A percentile compares a stretch with the other conserved stretches of the same genome.
Conservation (phyloP, 345 rosid species). For the Ceriops decandra region DNA sequence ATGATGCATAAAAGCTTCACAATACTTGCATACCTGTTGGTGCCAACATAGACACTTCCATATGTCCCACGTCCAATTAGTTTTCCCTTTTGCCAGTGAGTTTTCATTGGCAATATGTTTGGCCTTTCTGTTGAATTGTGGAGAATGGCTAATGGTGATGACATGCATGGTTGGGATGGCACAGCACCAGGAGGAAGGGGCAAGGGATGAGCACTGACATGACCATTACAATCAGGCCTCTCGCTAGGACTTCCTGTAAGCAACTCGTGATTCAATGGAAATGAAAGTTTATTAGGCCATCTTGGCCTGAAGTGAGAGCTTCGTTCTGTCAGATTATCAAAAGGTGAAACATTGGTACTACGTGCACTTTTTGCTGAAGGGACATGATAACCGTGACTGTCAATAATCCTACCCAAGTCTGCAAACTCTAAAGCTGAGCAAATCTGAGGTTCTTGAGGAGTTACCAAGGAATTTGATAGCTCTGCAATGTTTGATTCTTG, state of each 20-base stretch:
- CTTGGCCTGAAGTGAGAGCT: constrained; percentile 15
- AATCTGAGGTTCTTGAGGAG: constrained; percentile 13
- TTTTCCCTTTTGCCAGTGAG: constrained; percentile 70
- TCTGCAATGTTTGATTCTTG: constrained; percentile 27
- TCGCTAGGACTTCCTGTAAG: constrained; percentile 22
- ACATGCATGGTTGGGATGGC: constrained; percentile 12
- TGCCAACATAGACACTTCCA: constrained; percentile 65
- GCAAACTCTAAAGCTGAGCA: constrained; percentile 24
- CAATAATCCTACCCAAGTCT: constrained; percentile 15
- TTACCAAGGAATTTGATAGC: constrained; percentile 12
- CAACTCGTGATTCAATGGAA: constrained; percentile 22
- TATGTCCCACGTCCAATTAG: constrained; percentile 72
- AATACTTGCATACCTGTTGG: constrained; percentile 40
- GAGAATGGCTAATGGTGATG: constrained; percentile 19
- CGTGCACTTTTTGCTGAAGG: constrained; percentile 22
- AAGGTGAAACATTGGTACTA: constrained; percentile 38
- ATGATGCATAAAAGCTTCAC: constrained; percentile 10
- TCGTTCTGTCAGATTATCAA: constrained; percentile 29
- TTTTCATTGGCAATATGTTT: constrained; percentile 21
- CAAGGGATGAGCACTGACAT: constrained; percentile 46
- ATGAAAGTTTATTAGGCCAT: constrained; percentile 18
- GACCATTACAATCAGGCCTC: constrained; percentile 28
- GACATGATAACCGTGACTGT: constrained; percentile 15
- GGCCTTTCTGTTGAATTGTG: constrained; percentile 28
- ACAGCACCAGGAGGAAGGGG: constrained; percentile 62